Evolutionary conservation across 345 rosid genomes (phyloP), one percentile per base, ranked within the genome.

Genomic region (Gossypium sturtianum): DNA sequence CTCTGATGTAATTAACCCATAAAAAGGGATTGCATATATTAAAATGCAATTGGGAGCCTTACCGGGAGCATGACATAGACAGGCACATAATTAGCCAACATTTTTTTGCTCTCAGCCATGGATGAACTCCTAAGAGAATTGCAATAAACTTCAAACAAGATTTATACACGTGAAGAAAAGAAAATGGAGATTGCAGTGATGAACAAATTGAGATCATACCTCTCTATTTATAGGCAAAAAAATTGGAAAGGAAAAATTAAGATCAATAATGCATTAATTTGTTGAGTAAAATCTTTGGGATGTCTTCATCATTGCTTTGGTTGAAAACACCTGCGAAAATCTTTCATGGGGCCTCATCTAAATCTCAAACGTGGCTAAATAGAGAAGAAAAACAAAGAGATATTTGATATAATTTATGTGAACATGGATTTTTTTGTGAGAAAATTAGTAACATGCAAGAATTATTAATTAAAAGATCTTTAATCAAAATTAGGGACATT

Each of bases 11-110:
- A 34, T 34, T 34, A 34, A 34, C 41, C 41, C 41, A 1, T 34
- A 5, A 34, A 34, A 34, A 34, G 41, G 41, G 41, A 34, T 34
- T 34, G 7, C 41, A 34, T 34, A 34, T 34, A 34, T 34, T 34
- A 34, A 54, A 54, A 19, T 56, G 10, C 60, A 19, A 56, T 56
- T 52, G 1, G 2, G 29, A 65, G 29, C 4, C 90, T 79, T 84
- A 89, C 89, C 9, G 88, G 93, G 66, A 89, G 90, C 93, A 89
- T 89, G 2, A 86, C 89, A 52, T 79, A 85, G 64, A 87, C 12
- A 0, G 93, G 89, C 44, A 85, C 90, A 74, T 87, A 89, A 78
- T 89, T 85, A 17, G 82, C 75, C 20, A 87, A 66, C 80, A 86
- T 38, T 51, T 85, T 80, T 3, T 84, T 76, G 60, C 81, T 73